Evolutionary conservation across 2,329 filamentous ascomycete genomes (phyloP).

Genomic region (Colletotrichum ledebouriae): DNA sequence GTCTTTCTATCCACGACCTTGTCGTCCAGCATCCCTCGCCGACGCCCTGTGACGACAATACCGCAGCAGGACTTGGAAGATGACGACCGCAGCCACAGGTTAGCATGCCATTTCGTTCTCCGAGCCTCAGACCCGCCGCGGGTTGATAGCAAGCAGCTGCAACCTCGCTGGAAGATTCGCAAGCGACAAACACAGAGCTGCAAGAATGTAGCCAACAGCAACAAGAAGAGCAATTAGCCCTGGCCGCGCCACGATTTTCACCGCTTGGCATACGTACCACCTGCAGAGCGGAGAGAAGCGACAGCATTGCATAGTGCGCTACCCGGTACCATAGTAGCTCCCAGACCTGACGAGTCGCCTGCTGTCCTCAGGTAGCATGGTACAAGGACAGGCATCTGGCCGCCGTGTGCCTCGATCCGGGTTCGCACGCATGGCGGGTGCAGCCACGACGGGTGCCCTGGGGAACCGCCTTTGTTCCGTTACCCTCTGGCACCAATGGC

Average conservation of each 20-base stretch:
- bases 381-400: constrained; percentile 25
- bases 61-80: constrained; percentile 22
- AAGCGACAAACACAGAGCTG: constrained; percentile 17
- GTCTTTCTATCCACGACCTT: constrained; percentile 14
- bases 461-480: constrained; percentile 35
- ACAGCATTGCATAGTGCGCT: constrained; percentile 7
- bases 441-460: constrained; percentile 31
- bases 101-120: constrained; percentile 13
- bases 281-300: constrained; percentile 23
- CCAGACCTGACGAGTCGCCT: neutral
- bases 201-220: constrained; percentile 12
- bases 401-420: constrained; percentile 32
- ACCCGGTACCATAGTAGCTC: constrained; percentile 14
- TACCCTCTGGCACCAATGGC: constrained; percentile 26
- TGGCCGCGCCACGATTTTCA: constrained; percentile 33
- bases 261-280: constrained; percentile 34
- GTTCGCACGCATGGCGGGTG: constrained; percentile 29
- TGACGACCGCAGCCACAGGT: constrained; percentile 39
- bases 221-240: neutral
- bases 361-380: constrained; percentile 6
- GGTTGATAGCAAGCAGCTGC: constrained; percentile 3
- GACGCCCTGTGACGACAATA: constrained; percentile 26
- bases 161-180: constrained; percentile 18
- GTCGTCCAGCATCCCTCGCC: constrained; percentile 23
- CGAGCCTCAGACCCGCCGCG: constrained; percentile 11